Percentiles rank a stretch among this genome's conserved stretches.
Evolutionary conservation across 352 stramenopile genomes (phyloP).

Genomic region (Lagenidium sp.): DNA sequence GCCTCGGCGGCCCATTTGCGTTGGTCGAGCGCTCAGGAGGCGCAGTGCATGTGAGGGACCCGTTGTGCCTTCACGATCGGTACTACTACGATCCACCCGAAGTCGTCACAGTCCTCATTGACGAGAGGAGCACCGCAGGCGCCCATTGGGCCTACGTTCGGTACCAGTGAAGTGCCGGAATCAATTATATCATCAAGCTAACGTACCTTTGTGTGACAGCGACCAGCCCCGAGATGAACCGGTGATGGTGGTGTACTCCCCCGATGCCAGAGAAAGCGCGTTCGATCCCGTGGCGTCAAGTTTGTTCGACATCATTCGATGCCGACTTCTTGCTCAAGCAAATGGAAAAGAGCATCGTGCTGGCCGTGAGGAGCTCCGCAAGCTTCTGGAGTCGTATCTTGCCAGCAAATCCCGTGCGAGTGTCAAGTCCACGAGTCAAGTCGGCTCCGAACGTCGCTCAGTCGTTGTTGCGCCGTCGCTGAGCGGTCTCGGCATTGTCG

Average conservation of each 20-base stretch:
- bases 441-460: no score
- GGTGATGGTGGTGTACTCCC: no score
- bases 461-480: constrained; percentile 25
- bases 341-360: no score
- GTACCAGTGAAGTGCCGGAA: constrained; percentile 16
- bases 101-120: constrained; percentile 24
- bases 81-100: constrained; percentile 47
- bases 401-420: no score
- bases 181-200: no score
- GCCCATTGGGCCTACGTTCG: constrained; percentile 48
- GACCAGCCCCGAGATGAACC: no score
- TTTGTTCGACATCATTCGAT: no score
- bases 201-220: no score
- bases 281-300: constrained; percentile 25
- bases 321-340: no score
- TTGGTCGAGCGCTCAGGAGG: constrained; percentile 15
- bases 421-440: no score
- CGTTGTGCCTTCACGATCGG: constrained; percentile 40
- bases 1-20: constrained; percentile 41
- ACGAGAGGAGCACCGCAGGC: constrained; percentile 8
- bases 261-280: constrained; percentile 18
- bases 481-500: constrained; percentile 37
- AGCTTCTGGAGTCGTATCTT: not conserved
- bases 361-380: no score
- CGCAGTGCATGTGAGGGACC: constrained; percentile 19